Conservation (phyloP, 2,329 filamentous ascomycete genomes). For the Phoma sp. region DNA sequence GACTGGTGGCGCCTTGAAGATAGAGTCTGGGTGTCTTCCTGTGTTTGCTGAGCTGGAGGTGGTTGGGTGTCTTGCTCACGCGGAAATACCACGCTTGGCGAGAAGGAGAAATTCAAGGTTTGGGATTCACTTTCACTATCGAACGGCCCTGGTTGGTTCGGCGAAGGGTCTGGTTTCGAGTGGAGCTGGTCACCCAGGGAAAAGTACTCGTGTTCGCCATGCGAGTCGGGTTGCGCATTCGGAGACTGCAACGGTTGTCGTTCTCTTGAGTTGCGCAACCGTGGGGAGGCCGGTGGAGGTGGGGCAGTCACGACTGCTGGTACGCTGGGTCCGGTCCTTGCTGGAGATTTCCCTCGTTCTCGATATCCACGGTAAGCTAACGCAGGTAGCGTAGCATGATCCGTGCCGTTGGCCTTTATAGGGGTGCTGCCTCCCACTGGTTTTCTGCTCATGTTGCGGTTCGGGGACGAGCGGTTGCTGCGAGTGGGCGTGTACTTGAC, state of each 20-base stretch:
- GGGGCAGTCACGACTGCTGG: conserved; percentile 40
- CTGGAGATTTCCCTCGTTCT: conserved; percentile 41
- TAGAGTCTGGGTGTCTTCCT: conserved; percentile 4
- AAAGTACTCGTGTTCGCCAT: conserved; percentile 37
- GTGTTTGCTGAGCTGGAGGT: not conserved
- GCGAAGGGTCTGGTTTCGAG: conserved; percentile 2
- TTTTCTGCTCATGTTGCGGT: conserved; percentile 26
- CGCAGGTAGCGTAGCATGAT: conserved; percentile 33
- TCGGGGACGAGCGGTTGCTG: conserved; percentile 39
- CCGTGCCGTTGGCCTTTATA: conserved; percentile 16
- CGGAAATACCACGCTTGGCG: conserved; percentile 8
- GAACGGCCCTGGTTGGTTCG: conserved; percentile 7
- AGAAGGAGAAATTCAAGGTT: conserved; percentile 18
- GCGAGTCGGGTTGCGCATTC: conserved; percentile 25
- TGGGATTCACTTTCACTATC: conserved; percentile 20
- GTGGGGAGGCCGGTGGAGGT: conserved; percentile 41
- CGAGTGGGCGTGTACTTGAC: conserved; percentile 38
- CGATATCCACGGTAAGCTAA: conserved; percentile 42
- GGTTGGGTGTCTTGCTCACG: conserved; percentile 13
- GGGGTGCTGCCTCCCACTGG: conserved; percentile 16
- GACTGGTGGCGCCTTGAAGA: conserved; percentile 23
- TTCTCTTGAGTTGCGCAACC: conserved; percentile 44
- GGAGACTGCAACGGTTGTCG: conserved; percentile 39
- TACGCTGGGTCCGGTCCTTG: conserved; percentile 34
- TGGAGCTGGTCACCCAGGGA: conserved; percentile 17